Conservation (phyloP, 345 rosid species). For the Draba incana region DNA sequence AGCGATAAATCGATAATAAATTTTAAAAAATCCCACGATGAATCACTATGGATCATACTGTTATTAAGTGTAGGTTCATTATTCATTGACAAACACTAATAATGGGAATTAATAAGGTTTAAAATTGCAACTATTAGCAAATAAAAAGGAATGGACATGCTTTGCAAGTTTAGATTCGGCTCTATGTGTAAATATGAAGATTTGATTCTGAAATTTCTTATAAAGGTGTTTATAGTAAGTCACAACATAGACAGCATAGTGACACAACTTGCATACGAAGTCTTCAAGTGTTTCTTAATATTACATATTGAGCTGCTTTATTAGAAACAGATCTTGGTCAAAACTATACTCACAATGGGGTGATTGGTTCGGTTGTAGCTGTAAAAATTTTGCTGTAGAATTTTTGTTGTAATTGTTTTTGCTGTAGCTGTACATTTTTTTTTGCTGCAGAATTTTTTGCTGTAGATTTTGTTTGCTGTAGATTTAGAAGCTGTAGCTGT, state of each 20-base stretch:
- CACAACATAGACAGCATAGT: background rate
- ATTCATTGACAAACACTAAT: background rate
- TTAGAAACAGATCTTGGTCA: too few relatives aligned
- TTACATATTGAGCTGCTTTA: too few relatives aligned
- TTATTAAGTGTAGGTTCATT: slow-evolving; percentile 11
- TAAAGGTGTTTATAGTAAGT: background rate
- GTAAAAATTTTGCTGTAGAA: too few relatives aligned
- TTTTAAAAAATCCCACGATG: background rate
- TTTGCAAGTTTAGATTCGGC: slow-evolving; percentile 6
- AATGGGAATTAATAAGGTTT: background rate
- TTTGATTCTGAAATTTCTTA: background rate
- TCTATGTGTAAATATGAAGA: background rate
- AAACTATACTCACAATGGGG: too few relatives aligned
- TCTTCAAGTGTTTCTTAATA: too few relatives aligned
- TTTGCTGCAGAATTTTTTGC: too few relatives aligned
- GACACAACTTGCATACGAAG: background rate
- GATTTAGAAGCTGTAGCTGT: too few relatives aligned
- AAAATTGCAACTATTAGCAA: background rate
- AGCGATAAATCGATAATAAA: background rate
- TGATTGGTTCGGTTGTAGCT: too few relatives aligned
- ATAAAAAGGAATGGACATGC: background rate
- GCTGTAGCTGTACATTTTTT: too few relatives aligned
- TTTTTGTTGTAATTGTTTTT: too few relatives aligned
- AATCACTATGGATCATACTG: background rate
- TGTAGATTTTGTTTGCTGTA: too few relatives aligned